Percentiles rank a stretch among this genome's conserved stretches.
Evolutionary conservation across 257 asterid species (phyloP).

Genomic region (Solanum appendiculatum): DNA sequence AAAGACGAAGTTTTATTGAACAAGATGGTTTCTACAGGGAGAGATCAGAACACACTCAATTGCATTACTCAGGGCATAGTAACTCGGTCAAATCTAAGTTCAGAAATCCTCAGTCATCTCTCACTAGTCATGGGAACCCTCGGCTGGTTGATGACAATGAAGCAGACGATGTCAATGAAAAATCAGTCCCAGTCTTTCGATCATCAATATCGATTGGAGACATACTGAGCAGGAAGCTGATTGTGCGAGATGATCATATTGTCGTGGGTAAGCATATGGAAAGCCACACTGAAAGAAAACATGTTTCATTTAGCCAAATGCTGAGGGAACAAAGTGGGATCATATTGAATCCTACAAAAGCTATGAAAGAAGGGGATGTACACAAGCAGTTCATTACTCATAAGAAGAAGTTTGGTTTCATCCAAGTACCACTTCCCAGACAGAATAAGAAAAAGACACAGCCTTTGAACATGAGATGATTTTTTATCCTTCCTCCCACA

Average conservation of each 20-base stretch:
- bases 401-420: slow-evolving; percentile 89
- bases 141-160: slow-evolving; percentile 15
- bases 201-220: slow-evolving; percentile 57
- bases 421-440: slow-evolving; percentile 63
- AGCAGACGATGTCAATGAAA: slow-evolving; percentile 4
- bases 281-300: slow-evolving; percentile 34
- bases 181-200: slow-evolving; percentile 23
- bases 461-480: slow-evolving; percentile 19
- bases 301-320: slow-evolving; percentile 78
- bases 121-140: slow-evolving; percentile 11
- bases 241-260: slow-evolving; percentile 34
- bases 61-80: slow-evolving; percentile 9
- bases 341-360: slow-evolving; percentile 34
- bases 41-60: slow-evolving; percentile 1
- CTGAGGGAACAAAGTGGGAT: slow-evolving; percentile 63
- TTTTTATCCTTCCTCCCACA: not conserved
- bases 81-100: slow-evolving; percentile 33
- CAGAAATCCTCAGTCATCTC: slow-evolving; percentile 32
- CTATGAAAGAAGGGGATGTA: slow-evolving; percentile 23
- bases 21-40: slow-evolving; percentile 12
- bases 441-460: slow-evolving; percentile 58
- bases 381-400: slow-evolving; percentile 48
- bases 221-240: slow-evolving; percentile 40
- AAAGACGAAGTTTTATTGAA: not conserved
- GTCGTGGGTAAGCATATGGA: slow-evolving; percentile 35